Percentiles rank a stretch among this genome's conserved stretches.
Evolutionary conservation across 2,329 filamentous ascomycete genomes (phyloP).

Genomic region (Colletotrichum lindemuthianum): DNA sequence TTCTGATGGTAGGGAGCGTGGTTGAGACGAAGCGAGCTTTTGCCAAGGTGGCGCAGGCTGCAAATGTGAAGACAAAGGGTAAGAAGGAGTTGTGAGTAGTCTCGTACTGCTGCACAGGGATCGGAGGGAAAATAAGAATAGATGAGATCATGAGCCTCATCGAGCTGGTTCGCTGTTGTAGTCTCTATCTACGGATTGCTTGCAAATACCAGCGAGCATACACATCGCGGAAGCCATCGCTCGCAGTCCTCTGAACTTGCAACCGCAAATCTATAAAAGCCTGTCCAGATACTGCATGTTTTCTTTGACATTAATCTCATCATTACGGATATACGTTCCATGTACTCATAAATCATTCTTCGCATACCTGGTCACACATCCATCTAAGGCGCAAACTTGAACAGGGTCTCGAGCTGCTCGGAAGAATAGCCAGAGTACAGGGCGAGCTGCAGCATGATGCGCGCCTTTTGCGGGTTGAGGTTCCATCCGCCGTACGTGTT

Average conservation of each 20-base stretch:
- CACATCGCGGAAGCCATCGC: too few relatives aligned
- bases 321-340: slow-evolving; percentile 3
- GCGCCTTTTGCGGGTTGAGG: slow-evolving; percentile 65
- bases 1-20: slow-evolving; percentile 45
- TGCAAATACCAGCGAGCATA: too few relatives aligned
- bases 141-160: too few relatives aligned
- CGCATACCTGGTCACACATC: neutral
- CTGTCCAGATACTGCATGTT: too few relatives aligned
- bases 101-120: too few relatives aligned
- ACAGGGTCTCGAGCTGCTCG: slow-evolving; percentile 29
- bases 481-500: slow-evolving; percentile 57
- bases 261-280: too few relatives aligned
- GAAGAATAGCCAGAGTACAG: slow-evolving; percentile 34
- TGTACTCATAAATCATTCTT: slow-evolving; percentile 10
- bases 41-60: slow-evolving; percentile 38
- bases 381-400: slow-evolving; percentile 26
- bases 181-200: too few relatives aligned
- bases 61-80: too few relatives aligned
- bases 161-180: too few relatives aligned
- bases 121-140: too few relatives aligned
- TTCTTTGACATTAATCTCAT: neutral
- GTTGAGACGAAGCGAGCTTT: slow-evolving; percentile 41
- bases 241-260: too few relatives aligned
- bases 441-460: slow-evolving; percentile 60
- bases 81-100: too few relatives aligned